Percentiles rank a stretch among this genome's conserved stretches.
phyloP scores from a whole-genome alignment of 169 alveolate species.

The Ophryocystis elektroscirrha region DNA sequence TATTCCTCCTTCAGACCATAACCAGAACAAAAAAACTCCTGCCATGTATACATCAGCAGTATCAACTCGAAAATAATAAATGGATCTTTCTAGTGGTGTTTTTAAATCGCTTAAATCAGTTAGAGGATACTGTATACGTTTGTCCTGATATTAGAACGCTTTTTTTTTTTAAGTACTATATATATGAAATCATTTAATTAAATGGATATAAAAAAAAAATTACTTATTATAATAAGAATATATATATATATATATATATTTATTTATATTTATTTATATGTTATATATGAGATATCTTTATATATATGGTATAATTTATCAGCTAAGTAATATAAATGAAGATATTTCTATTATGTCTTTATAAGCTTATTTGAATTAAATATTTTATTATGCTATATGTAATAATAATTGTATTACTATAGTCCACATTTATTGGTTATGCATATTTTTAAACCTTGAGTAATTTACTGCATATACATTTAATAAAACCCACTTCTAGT shows the following conservation, averaged over 20 bases:
- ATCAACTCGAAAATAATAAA: conserved; percentile 34
- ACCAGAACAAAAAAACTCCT: conserved; percentile 38
- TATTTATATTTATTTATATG: too few species aligned
- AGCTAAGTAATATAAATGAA: too few species aligned
- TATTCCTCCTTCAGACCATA: conserved; percentile 44
- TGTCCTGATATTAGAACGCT: background rate
- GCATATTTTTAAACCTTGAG: background rate
- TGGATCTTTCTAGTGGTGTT: conserved; percentile 21
- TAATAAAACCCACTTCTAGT: conserved; percentile 9
- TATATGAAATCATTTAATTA: conserved; percentile 1
- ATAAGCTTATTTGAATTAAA: too few species aligned
- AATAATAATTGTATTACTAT: background rate
- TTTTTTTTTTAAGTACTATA: background rate
- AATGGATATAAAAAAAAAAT: too few species aligned
- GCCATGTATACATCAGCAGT: conserved; percentile 39
- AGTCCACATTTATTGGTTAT: background rate
- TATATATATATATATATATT: too few species aligned
- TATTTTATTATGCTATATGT: background rate
- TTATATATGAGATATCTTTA: too few species aligned
- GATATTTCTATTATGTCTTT: too few species aligned
- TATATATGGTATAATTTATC: too few species aligned
- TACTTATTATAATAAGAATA: too few species aligned
- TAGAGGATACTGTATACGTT: conserved; percentile 9
- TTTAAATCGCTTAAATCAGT: conserved; percentile 5
- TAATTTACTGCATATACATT: background rate